Percentiles rank a stretch among this genome's conserved stretches.
phyloP scores from a whole-genome alignment of 192 early-diverging fungal genomes.

The Allomyces macrogynus region DNA sequence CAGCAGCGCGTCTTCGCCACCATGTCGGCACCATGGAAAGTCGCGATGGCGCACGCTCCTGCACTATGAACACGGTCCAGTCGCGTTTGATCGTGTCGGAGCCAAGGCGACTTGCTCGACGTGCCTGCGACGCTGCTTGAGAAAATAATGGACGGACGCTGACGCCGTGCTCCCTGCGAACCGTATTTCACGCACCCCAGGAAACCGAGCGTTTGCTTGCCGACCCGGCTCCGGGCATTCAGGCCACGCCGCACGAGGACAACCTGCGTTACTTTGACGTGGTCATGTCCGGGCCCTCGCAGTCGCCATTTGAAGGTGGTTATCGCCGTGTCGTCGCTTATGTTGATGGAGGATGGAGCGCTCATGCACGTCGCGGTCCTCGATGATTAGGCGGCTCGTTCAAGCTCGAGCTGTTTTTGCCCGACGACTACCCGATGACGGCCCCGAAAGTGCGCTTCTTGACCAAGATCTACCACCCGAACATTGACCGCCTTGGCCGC shows the following conservation, averaged over 20 bases:
- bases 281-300: conserved; percentile 65
- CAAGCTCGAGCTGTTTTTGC: conserved; percentile 85
- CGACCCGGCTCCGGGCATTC: conserved; percentile 89
- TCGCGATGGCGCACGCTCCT: too few relatives aligned
- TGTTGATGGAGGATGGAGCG: neutral
- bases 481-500: conserved; percentile 94
- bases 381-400: conserved; percentile 55
- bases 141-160: neutral
- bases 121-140: neutral
- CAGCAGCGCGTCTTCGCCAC: neutral
- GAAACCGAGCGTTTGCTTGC: conserved; percentile 86
- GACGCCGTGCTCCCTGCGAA: neutral
- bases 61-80: too few relatives aligned
- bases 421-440: conserved; percentile 95
- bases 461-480: conserved; percentile 97
- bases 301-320: conserved; percentile 89
- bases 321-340: neutral
- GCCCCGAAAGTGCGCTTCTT: conserved; percentile 95
- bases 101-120: neutral
- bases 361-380: neutral
- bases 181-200: conserved; percentile 15
- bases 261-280: conserved; percentile 97
- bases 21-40: too few relatives aligned
- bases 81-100: too few relatives aligned
- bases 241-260: conserved; percentile 68